These are phyloP conservation scores for Trichosanthes truncata DNA, from an alignment of 306 rosid species.

Conservation along the genomic window DNA sequence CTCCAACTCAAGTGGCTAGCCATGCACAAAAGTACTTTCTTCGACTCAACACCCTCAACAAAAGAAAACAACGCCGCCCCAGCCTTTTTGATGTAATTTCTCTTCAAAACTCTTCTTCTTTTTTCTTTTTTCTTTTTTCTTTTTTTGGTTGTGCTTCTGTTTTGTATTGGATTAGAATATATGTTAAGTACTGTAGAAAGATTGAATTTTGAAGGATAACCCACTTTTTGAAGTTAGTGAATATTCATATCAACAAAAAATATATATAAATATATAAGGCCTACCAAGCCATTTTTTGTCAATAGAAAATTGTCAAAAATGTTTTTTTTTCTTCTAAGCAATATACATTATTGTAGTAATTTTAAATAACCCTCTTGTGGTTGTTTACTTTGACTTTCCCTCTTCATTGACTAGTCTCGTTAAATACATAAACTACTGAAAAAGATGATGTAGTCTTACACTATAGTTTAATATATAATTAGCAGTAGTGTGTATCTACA, in stretches of 20 bases:
- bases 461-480: neutral
- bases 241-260: neutral
- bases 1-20: conserved; percentile 27
- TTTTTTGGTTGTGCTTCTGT: too few species aligned
- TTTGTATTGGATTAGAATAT: too few species aligned
- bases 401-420: neutral
- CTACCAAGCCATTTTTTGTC: neutral
- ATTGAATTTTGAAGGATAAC: neutral
- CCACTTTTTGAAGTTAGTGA: neutral
- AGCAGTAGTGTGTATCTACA: neutral
- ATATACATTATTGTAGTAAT: neutral
- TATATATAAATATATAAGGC: too few species aligned
- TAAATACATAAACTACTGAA: neutral
- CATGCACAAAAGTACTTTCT: conserved; percentile 29
- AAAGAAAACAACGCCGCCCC: neutral
- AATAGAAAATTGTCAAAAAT: neutral
- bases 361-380: neutral
- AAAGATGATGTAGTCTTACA: neutral
- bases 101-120: neutral
- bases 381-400: neutral
- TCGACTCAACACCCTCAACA: neutral
- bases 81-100: conserved; percentile 15
- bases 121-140: neutral
- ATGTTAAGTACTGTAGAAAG: too few species aligned
- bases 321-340: neutral